phyloP scores from a whole-genome alignment of 2,329 filamentous ascomycete species.

The Dothideomycetes sp. region DNA sequence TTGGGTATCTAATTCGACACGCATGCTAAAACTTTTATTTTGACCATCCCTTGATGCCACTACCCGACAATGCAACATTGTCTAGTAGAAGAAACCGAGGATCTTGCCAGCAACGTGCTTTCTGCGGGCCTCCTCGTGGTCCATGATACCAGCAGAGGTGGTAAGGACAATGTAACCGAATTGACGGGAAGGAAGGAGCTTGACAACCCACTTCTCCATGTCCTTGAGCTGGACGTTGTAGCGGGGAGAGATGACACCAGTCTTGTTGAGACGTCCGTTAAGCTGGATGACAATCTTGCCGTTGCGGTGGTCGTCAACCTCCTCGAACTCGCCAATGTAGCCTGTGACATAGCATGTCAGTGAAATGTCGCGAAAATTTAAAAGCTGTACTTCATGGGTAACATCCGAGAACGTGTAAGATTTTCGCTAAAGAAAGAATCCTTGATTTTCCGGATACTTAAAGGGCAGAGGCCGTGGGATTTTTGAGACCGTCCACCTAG shows the following conservation, averaged over 20 bases:
- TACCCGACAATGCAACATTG: not conserved
- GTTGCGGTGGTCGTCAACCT: slow-evolving; percentile 98
- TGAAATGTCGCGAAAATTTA: slow-evolving; percentile 83
- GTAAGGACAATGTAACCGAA: slow-evolving; percentile 99
- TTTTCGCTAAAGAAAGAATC: slow-evolving; percentile 50
- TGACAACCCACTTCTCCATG: slow-evolving; percentile 99
- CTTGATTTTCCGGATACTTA: slow-evolving; percentile 98
- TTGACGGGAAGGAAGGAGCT: slow-evolving; percentile 97
- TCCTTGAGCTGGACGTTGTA: slow-evolving; percentile 98
- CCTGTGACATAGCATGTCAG: slow-evolving; percentile 53
- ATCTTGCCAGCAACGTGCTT: slow-evolving; percentile 99
- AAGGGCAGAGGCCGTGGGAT: slow-evolving; percentile 90
- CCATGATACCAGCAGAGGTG: slow-evolving; percentile 99
- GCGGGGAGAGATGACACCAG: slow-evolving; percentile 95
- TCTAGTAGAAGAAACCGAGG: slow-evolving; percentile 96
- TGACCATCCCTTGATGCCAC: not conserved
- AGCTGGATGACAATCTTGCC: slow-evolving; percentile 99
- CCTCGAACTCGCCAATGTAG: slow-evolving; percentile 99
- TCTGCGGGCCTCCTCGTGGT: slow-evolving; percentile 98
- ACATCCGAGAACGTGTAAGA: slow-evolving; percentile 93
- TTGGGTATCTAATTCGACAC: slow-evolving; percentile 10
- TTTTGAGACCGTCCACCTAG: slow-evolving; percentile 87
- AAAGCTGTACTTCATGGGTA: slow-evolving; percentile 78
- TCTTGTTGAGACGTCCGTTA: slow-evolving; percentile 97
- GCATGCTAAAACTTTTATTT: slow-evolving; percentile 9